Conservation (phyloP, 1,284 basidiomycete genomes). For the Papiliotrema laurentii region DNA sequence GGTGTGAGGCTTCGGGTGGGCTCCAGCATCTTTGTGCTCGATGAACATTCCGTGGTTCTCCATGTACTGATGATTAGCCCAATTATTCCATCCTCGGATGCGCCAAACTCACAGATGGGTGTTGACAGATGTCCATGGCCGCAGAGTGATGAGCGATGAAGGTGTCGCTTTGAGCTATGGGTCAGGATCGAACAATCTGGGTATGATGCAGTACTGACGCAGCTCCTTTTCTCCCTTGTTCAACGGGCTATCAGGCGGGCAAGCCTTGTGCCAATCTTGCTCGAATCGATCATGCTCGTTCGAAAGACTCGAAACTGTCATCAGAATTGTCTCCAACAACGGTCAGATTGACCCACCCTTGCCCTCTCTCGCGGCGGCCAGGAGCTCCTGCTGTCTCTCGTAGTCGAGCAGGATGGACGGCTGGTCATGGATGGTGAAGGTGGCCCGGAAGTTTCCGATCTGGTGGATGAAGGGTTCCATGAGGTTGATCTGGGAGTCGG, state of each 20-base stretch:
- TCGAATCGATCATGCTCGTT: constrained; percentile 38
- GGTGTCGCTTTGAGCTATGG: constrained; percentile 32
- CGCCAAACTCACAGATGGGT: constrained; percentile 37
- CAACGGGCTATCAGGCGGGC: constrained; percentile 38
- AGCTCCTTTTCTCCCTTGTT: constrained; percentile 36
- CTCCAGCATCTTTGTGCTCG: constrained; percentile 36
- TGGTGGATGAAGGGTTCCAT: constrained; percentile 48
- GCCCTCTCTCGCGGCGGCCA: constrained; percentile 31
- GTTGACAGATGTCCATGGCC: constrained; percentile 48
- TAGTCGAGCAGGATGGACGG: constrained; percentile 45
- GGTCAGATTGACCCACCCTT: constrained; percentile 14
- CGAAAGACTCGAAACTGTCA: constrained; percentile 27
- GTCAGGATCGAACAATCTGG: neutral
- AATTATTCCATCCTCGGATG: neutral
- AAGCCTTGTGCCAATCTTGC: constrained; percentile 41
- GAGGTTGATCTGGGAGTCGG: constrained; percentile 48
- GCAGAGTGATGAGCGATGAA: constrained; percentile 40
- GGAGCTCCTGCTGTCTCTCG: constrained; percentile 34
- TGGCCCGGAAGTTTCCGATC: constrained; percentile 40
- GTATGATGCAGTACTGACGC: constrained; percentile 17
- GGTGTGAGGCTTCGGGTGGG: constrained; percentile 46
- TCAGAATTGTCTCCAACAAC: neutral
- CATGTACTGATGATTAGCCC: constrained; percentile 24
- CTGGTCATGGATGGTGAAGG: constrained; percentile 49
- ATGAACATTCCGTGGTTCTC: constrained; percentile 48